Conservation (phyloP, 2,329 filamentous ascomycete genomes). For the Blumeria hordei region DNA sequence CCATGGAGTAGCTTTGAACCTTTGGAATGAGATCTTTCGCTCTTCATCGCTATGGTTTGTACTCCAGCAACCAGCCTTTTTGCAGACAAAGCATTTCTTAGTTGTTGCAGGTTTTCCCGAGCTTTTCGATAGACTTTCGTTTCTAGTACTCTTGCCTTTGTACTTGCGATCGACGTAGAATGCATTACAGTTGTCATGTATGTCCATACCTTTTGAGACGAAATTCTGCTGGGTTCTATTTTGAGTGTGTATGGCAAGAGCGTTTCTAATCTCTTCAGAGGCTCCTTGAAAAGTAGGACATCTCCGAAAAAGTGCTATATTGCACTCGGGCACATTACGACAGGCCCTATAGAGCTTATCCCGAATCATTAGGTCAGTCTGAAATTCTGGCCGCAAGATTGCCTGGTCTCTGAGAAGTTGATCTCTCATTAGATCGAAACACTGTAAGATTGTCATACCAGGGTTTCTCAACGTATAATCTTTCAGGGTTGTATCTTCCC, state of each 20-base stretch:
- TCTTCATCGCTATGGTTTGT: not conserved
- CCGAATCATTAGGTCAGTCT: not conserved
- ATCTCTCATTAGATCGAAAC: not conserved
- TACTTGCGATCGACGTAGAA: too few species aligned
- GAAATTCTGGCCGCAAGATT: not conserved
- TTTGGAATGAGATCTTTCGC: not conserved
- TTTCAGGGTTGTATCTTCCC: not conserved
- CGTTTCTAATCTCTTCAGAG: not conserved
- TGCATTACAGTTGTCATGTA: too few species aligned
- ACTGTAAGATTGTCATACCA: not conserved
- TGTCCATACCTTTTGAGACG: too few species aligned
- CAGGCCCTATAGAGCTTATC: not conserved
- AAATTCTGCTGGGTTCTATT: too few species aligned
- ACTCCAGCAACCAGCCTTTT: not conserved
- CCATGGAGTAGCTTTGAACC: not conserved
- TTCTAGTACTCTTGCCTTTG: too few species aligned
- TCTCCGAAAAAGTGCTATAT: not conserved
- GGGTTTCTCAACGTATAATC: not conserved
- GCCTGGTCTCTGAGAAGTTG: not conserved
- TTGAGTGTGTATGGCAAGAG: not conserved
- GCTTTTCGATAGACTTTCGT: too few species aligned
- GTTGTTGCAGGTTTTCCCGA: not conserved
- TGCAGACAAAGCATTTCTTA: not conserved
- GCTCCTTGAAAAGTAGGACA: not conserved
- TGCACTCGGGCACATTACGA: not conserved